Evolutionary conservation across 306 rosid species (phyloP).

Genomic region (Glycine tomentella): DNA sequence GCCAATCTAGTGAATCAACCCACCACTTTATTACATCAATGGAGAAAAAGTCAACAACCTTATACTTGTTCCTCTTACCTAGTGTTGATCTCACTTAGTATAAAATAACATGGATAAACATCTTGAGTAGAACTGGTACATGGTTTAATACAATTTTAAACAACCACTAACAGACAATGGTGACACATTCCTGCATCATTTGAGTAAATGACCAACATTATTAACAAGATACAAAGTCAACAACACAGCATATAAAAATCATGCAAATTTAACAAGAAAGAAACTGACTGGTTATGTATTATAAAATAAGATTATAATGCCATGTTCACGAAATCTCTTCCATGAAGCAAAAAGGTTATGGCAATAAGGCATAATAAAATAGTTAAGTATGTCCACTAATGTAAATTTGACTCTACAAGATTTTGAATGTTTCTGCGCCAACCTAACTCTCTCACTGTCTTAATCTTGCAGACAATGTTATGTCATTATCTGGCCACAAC

Average conservation of each 20-base stretch:
- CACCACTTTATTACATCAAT: constrained; percentile 9
- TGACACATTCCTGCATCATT: constrained; percentile 37
- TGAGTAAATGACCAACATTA: constrained; percentile 24
- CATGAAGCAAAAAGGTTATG: background rate
- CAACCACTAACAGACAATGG: constrained; percentile 29
- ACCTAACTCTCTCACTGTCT: constrained; percentile 34
- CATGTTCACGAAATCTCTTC: background rate
- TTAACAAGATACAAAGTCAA: constrained; percentile 44
- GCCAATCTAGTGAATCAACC: constrained; percentile 6
- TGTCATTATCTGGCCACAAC: constrained; percentile 42
- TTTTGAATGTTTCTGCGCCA: constrained; percentile 45
- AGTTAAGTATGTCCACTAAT: background rate
- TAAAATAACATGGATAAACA: background rate
- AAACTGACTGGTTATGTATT: background rate
- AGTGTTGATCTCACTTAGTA: constrained; percentile 3
- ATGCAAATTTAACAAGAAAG: constrained; percentile 20
- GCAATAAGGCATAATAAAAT: constrained; percentile 2
- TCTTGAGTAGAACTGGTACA: background rate
- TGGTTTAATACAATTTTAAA: constrained; percentile 9
- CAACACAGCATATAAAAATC: background rate
- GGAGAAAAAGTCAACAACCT: constrained; percentile 30
- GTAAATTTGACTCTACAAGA: constrained; percentile 25
- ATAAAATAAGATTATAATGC: constrained; percentile 17
- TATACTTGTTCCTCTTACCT: background rate
- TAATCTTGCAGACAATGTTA: constrained; percentile 19